A percentile compares a stretch with the other conserved stretches of the same genome.
These are phyloP conservation scores for Trichoderma sp. DNA, from an alignment of 2,329 filamentous ascomycete species.

Conservation along the genomic window DNA sequence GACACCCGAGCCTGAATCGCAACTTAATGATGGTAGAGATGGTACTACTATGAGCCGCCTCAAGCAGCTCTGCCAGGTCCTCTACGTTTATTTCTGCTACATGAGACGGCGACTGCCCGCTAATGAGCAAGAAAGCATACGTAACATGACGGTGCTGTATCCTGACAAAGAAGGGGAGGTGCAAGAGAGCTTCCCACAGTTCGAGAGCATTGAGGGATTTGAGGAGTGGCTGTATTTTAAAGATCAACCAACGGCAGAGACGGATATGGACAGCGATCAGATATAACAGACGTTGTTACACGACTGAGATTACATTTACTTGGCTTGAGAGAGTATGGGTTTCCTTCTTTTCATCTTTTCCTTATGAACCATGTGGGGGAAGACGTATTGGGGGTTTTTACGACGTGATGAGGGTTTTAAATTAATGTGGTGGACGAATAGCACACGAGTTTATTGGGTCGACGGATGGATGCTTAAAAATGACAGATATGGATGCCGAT, in stretches of 20 bases:
- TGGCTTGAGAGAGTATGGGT: neutral
- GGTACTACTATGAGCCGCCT: neutral
- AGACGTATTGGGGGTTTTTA: neutral
- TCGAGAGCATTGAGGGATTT: conserved; percentile 13
- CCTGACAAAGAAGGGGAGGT: neutral
- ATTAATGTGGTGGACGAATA: neutral
- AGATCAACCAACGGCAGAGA: neutral
- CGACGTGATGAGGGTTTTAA: neutral
- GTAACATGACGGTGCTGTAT: neutral
- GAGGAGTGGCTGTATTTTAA: neutral
- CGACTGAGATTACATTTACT: neutral
- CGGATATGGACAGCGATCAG: neutral
- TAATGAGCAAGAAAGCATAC: neutral
- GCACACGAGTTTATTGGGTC: neutral
- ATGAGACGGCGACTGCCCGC: neutral
- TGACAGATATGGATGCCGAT: neutral
- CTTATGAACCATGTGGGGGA: neutral
- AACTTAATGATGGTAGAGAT: neutral
- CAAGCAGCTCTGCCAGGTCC: conserved; percentile 2
- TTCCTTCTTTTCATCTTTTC: neutral
- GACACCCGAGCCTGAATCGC: neutral
- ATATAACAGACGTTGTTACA: neutral
- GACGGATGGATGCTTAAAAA: neutral
- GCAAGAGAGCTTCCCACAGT: conserved; percentile 14
- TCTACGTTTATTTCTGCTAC: conserved; percentile 20